These are phyloP conservation scores for Exophiala sp. DNA, from an alignment of 2,329 filamentous ascomycete genomes.

Conservation along the genomic window DNA sequence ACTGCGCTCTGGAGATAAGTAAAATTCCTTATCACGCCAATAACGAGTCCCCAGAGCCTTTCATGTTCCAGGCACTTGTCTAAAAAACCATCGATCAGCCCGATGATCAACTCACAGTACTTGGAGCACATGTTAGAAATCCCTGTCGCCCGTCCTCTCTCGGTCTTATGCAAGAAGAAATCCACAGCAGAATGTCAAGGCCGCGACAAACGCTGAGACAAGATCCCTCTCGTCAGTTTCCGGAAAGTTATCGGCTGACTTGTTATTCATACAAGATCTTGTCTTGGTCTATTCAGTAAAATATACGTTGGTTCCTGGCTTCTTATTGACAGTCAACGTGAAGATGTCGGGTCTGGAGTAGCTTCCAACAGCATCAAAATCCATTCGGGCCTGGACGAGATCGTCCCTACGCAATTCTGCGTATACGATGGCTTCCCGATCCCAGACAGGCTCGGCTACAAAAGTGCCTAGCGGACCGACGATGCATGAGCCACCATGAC, in stretches of 20 bases:
- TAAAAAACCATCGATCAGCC: no score
- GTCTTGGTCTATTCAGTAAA: not conserved
- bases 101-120: no score
- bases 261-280: not conserved
- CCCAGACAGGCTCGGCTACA: constrained; percentile 77
- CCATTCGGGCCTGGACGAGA: constrained; percentile 65
- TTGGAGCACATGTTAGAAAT: no score
- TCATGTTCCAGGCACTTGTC: no score
- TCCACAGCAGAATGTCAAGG: no score
- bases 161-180: no score
- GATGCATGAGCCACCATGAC: constrained; percentile 79
- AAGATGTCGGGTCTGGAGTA: constrained; percentile 72
- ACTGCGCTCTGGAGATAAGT: no score
- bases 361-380: constrained; percentile 78
- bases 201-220: no score
- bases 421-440: constrained; percentile 38
- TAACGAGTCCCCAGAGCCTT: no score
- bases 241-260: not conserved
- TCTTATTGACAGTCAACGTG: constrained; percentile 47
- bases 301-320: not conserved
- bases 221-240: no score
- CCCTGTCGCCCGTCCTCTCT: no score
- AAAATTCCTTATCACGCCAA: no score
- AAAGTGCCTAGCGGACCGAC: constrained; percentile 73
- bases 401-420: constrained; percentile 60